Evolutionary conservation across 805 yeast species (phyloP), one percentile per base, ranked within the genome.

Genomic region (Suhomyces canberraensis): DNA sequence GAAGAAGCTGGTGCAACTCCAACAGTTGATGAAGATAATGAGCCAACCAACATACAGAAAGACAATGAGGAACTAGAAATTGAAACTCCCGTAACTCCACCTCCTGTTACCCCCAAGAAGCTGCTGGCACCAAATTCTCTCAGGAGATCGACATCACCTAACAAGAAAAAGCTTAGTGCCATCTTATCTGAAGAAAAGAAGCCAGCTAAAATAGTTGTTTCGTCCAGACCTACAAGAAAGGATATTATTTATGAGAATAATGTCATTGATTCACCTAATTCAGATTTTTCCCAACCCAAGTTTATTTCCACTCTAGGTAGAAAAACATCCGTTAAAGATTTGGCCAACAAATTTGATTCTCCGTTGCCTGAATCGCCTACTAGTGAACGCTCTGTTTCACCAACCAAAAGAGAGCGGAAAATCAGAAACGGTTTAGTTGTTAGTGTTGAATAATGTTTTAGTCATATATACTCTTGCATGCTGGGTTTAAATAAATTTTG

Each of bases 141-240:
- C 22, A 65, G 50, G 36, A 50, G 72, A 40, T 65, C 71, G 1
- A 47, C 56, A 1, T 66, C 72, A 1, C 71, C 72, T 3, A 64
- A 59, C 36, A 68, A 66, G 35, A 64, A 61, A 41, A 60, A 58
- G 24, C 44, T 60, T 29, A 54, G 46, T 27, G 20, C 51, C 4
- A 25, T 40, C 17, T 37, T 47, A 32, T 51, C 20, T 13, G 50
- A 37, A 8, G 46, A 35, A 8, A 36, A 35, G 25, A 39, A 33
- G 25, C 24, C 35, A 8, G n/a, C 37, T 6, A 25, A 33, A 25
- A 25, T n/a, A 11, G 39, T 56, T 11, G 56, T 58, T 1, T 56
- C 63, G 3, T 55, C 60, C 17, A 42, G 44, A 28, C 56, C 56
- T 14, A 18, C 39, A 11, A 50, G 42, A 36, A 60, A 58, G 25